phyloP scores from a whole-genome alignment of 2,329 filamentous ascomycete species.

The Fusarium guadeloupense region DNA sequence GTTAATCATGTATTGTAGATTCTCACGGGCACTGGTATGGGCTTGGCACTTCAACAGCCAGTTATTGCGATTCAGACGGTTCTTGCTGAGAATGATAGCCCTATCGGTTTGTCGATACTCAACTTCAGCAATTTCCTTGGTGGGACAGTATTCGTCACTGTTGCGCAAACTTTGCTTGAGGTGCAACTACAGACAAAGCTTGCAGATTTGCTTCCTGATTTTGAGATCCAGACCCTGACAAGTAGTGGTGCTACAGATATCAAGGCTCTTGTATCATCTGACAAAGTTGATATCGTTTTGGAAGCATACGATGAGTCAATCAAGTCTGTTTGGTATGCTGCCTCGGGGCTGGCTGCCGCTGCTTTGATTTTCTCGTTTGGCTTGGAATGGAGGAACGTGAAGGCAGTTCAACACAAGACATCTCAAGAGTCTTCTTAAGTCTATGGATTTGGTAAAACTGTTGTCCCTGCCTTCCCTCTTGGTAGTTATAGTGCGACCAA shows the following conservation, averaged over 20 bases:
- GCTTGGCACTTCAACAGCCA: slow-evolving; percentile 4
- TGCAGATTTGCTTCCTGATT: not conserved
- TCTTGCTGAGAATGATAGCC: slow-evolving; percentile 9
- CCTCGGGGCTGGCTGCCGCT: not conserved
- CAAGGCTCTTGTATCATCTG: not conserved
- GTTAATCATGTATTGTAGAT: not conserved
- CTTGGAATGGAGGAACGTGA: slow-evolving; percentile 20
- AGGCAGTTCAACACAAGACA: not conserved
- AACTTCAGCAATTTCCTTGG: slow-evolving; percentile 11
- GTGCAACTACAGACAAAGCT: slow-evolving; percentile 4
- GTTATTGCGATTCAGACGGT: slow-evolving; percentile 13
- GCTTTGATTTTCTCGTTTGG: slow-evolving; percentile 2
- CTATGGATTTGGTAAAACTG: too few relatives aligned
- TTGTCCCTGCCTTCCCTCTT: too few relatives aligned
- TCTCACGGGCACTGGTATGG: slow-evolving; percentile 11
- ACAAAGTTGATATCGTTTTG: not conserved
- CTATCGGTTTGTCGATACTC: slow-evolving; percentile 8
- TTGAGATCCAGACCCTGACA: not conserved
- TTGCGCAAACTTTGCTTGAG: slow-evolving; percentile 12
- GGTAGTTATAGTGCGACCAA: too few relatives aligned
- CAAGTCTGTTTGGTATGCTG: slow-evolving; percentile 14
- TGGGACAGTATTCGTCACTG: slow-evolving; percentile 18
- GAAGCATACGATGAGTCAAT: slow-evolving; percentile 21
- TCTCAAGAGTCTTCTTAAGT: not conserved
- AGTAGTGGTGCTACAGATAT: slow-evolving; percentile 12